Percentiles rank a stretch among this genome's conserved stretches.
These are phyloP conservation scores for Trametes punicea DNA, from an alignment of 768 basidiomycete species.

Conservation along the genomic window DNA sequence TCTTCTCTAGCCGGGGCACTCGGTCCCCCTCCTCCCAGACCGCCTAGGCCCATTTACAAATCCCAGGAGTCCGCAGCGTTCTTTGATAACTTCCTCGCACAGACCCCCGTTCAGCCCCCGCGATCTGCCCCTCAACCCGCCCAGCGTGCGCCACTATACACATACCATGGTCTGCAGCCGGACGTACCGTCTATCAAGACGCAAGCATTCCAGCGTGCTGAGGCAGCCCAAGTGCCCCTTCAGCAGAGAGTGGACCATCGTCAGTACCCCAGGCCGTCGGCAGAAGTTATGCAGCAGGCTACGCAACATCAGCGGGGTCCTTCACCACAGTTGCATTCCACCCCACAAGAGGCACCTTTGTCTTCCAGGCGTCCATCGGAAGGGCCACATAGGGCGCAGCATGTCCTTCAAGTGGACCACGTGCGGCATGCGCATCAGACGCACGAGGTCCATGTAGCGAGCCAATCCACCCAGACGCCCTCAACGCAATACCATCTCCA, in stretches of 20 bases:
- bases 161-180: background rate
- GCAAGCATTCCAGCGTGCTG: conserved; percentile 1
- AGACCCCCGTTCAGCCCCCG: conserved; percentile 45
- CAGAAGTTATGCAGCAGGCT: background rate
- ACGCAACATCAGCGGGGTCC: background rate
- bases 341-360: background rate
- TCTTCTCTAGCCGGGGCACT: conserved; percentile 77
- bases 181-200: background rate
- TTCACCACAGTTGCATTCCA: background rate
- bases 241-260: background rate
- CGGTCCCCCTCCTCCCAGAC: conserved; percentile 40
- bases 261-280: background rate
- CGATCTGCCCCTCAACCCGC: conserved; percentile 16
- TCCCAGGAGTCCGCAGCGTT: conserved; percentile 61
- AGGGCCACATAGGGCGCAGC: background rate
- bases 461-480: background rate
- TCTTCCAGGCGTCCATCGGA: background rate
- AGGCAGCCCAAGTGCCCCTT: background rate
- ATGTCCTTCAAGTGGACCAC: background rate
- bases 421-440: background rate
- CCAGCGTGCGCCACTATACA: background rate
- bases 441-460: background rate
- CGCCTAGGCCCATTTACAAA: conserved; percentile 35
- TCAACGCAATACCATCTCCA: background rate
- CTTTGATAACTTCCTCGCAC: conserved; percentile 63